Evolutionary conservation across 2,329 filamentous ascomycete genomes (phyloP).

Genomic region (Biscogniauxia sp.): DNA sequence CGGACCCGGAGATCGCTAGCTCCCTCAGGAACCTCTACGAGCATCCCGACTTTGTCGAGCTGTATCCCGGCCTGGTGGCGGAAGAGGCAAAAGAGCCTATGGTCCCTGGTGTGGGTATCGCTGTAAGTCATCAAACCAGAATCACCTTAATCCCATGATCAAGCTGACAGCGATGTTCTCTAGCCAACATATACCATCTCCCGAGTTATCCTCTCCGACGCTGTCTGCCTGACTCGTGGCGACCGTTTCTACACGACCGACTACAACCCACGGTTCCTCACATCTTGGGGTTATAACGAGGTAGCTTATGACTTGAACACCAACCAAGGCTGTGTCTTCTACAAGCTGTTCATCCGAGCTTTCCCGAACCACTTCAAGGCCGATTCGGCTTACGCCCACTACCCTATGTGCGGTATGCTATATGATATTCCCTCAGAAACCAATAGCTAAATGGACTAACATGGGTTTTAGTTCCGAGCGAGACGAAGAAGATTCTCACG

Average conservation of each 20-base stretch:
- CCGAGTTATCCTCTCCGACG: slow-evolving; percentile 73
- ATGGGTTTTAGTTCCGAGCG: slow-evolving; percentile 56
- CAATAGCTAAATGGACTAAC: slow-evolving; percentile 1
- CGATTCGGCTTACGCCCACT: slow-evolving; percentile 80
- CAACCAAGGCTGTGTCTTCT: slow-evolving; percentile 80
- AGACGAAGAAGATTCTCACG: slow-evolving; percentile 70
- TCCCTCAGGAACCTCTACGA: slow-evolving; percentile 68
- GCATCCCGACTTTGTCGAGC: slow-evolving; percentile 75
- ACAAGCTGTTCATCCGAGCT: slow-evolving; percentile 77
- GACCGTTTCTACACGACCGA: slow-evolving; percentile 80
- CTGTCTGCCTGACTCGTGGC: slow-evolving; percentile 73
- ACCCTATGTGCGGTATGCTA: slow-evolving; percentile 52
- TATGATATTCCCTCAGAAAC: too few relatives aligned
- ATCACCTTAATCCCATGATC: slow-evolving; percentile 2
- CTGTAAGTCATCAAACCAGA: slow-evolving; percentile 29
- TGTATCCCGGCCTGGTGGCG: slow-evolving; percentile 75
- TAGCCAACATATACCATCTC: slow-evolving; percentile 72
- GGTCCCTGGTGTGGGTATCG: slow-evolving; percentile 71
- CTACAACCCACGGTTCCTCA: slow-evolving; percentile 70
- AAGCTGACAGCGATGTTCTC: neutral
- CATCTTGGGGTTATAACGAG: slow-evolving; percentile 81
- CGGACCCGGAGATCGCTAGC: slow-evolving; percentile 67
- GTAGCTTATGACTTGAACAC: slow-evolving; percentile 69
- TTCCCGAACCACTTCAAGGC: slow-evolving; percentile 77
- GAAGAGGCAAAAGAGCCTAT: slow-evolving; percentile 75